Base-by-base conservation (phyloP, 164 flowering plant genomes). In the Litsea cubeba region DNA sequence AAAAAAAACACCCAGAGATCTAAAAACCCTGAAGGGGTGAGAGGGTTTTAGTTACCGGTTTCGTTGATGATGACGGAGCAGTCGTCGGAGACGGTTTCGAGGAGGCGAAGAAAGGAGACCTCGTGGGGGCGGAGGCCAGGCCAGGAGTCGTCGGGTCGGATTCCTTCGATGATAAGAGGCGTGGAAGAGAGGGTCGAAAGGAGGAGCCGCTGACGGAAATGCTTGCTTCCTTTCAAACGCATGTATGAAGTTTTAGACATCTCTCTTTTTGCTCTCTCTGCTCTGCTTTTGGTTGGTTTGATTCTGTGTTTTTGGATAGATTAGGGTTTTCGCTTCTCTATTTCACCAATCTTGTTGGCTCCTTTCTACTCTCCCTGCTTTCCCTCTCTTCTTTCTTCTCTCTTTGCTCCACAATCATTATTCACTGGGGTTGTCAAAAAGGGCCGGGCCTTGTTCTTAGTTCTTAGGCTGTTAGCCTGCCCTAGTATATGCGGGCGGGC, bases 71-170 rank as follows among this genome's bases (percentile, higher is more conserved):
- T 91, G 50, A 96, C 87, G 5, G 40, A 69, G 70, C 97, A 88
- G 68, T 88, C 97, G 58, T 94, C 99, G 80, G 80, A 83, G 66
- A 94, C 69, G 62, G 73, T 84, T 76, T 94, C 97, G 18, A 92
- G 51, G 78, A 94, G 79, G n/a, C 89, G 89, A 65, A 96, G 90
- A 40, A 96, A 77, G 14, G 91, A 84, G 64, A 90, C 71, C 83
- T 92, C 97, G 79, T 96, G 87, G 12, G 87, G 85, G 5, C 87
- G 95, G 71, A 96, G 90, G 23, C 98, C 99, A 0, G 95, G 94
- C 79, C 76, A 77, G 3, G 90, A 82, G 20, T 87, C 87, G 46
- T 96, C 89, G 40, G 87, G 74, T 1, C 95, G 90, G 62, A 96
- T 94, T 74, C 89, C 95, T 10, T 89, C 90, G 49, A 96, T 79